These are phyloP conservation scores for Pleurotus djamor DNA, from an alignment of 768 basidiomycete species.

Conservation along the genomic window DNA sequence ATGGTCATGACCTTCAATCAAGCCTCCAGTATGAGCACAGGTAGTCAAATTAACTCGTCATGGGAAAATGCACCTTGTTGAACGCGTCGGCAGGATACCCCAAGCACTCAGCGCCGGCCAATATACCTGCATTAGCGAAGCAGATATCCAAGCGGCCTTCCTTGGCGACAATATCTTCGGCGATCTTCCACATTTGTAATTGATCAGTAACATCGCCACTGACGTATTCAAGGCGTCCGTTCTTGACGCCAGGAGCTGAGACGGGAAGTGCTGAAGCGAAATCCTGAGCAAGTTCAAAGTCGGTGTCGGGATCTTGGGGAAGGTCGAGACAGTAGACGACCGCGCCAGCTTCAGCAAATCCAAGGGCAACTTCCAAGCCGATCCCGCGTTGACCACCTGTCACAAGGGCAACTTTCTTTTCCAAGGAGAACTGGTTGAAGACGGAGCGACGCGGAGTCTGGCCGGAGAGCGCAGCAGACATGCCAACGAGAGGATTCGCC, in stretches of 20 bases:
- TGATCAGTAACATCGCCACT: conserved; percentile 58
- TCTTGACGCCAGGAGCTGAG: conserved; percentile 8
- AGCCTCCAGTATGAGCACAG: no score
- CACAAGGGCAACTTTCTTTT: conserved; percentile 32
- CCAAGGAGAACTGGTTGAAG: conserved; percentile 32
- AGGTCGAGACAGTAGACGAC: conserved; percentile 66
- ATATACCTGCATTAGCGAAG: conserved; percentile 64
- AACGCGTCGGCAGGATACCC: conserved; percentile 58
- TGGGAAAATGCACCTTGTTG: conserved; percentile 30
- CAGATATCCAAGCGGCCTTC: conserved; percentile 66
- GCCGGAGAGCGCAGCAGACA: conserved; percentile 17
- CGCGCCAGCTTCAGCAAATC: conserved; percentile 53
- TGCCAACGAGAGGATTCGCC: background rate
- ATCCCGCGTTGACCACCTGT: conserved; percentile 44
- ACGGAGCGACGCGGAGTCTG: conserved; percentile 30
- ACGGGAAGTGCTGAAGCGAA: conserved; percentile 34
- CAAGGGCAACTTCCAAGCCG: conserved; percentile 54
- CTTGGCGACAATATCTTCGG: conserved; percentile 50
- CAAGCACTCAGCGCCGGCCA: conserved; percentile 43
- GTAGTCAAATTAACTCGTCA: no score
- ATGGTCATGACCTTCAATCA: conserved; percentile 50
- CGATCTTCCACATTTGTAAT: conserved; percentile 37
- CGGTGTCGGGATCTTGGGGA: conserved; percentile 39
- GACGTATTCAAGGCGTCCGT: conserved; percentile 42
- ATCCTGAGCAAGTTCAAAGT: conserved; percentile 45